Evolutionary conservation across 1,284 basidiomycete species (phyloP).

Genomic region (Ceratobasidium sp.): DNA sequence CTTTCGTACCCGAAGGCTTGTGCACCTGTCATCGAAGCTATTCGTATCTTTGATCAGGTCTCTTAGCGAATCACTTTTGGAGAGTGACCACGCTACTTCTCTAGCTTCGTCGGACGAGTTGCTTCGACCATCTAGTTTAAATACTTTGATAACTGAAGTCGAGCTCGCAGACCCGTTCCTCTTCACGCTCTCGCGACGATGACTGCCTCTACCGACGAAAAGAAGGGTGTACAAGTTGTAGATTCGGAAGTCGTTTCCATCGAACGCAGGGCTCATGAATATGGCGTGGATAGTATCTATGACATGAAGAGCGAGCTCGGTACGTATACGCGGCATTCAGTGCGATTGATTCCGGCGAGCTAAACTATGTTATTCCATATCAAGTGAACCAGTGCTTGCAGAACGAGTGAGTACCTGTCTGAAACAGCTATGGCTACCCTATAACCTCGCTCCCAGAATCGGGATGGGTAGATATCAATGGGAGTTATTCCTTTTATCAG

Average conservation of each 20-base stretch:
- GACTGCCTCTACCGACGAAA: slow-evolving; percentile 8
- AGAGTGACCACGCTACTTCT: not conserved
- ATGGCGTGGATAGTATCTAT: slow-evolving; percentile 49
- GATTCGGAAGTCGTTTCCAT: slow-evolving; percentile 13
- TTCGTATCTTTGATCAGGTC: not conserved
- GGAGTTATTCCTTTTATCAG: slow-evolving; percentile 67
- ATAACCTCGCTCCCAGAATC: slow-evolving; percentile 55
- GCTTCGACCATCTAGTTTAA: not conserved
- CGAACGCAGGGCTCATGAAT: slow-evolving; percentile 9
- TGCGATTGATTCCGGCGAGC: not conserved
- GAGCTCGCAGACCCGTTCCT: not conserved
- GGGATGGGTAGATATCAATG: slow-evolving; percentile 71
- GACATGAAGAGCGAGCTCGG: slow-evolving; percentile 49
- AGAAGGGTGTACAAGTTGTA: not conserved
- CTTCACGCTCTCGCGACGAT: not conserved
- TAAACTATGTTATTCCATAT: not conserved
- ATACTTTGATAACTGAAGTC: not conserved
- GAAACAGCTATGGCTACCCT: not conserved
- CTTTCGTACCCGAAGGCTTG: not conserved
- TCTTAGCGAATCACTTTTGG: slow-evolving; percentile 18
- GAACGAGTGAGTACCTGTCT: slow-evolving; percentile 56
- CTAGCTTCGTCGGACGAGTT: not conserved
- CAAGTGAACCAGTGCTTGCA: slow-evolving; percentile 62
- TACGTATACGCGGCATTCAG: slow-evolving; percentile 27
- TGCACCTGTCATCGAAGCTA: not conserved